phyloP scores from a whole-genome alignment of 768 basidiomycete genomes.

The Tylopilus sp. region DNA sequence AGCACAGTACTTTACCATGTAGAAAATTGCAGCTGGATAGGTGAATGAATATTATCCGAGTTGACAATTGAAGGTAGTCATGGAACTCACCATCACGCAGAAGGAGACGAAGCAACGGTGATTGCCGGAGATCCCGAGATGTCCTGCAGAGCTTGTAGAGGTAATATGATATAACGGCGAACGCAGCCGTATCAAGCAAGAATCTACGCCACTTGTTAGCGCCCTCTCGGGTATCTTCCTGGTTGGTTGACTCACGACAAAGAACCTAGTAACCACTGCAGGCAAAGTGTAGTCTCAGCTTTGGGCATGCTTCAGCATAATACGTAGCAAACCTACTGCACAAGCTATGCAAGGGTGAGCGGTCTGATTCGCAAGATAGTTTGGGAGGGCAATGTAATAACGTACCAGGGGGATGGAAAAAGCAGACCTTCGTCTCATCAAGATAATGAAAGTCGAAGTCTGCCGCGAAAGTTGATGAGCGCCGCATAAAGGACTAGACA shows the following conservation, averaged over 20 bases:
- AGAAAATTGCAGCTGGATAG: slow-evolving; percentile 1
- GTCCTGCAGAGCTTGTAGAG: neutral
- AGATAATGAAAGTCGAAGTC: neutral
- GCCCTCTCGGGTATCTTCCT: neutral
- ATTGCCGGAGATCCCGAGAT: neutral
- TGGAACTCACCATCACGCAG: slow-evolving; percentile 9
- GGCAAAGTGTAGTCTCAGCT: neutral
- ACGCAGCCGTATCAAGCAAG: neutral
- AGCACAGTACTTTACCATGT: neutral
- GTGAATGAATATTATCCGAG: neutral
- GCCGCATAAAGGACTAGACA: neutral
- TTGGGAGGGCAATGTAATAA: neutral
- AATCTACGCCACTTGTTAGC: neutral
- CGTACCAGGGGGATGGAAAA: neutral
- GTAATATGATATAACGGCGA: slow-evolving; percentile 2
- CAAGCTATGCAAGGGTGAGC: neutral
- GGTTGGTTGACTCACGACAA: neutral
- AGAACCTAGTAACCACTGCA: slow-evolving; percentile 3
- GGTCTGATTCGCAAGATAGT: neutral
- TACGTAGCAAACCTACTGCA: neutral
- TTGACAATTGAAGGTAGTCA: neutral
- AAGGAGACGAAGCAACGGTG: slow-evolving; percentile 3
- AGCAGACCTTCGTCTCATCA: neutral
- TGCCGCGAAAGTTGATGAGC: neutral
- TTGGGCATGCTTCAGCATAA: neutral